Evolutionary conservation across 495 filamentous ascomycete species (phyloP).

Genomic region (Trichoderma gamsii): DNA sequence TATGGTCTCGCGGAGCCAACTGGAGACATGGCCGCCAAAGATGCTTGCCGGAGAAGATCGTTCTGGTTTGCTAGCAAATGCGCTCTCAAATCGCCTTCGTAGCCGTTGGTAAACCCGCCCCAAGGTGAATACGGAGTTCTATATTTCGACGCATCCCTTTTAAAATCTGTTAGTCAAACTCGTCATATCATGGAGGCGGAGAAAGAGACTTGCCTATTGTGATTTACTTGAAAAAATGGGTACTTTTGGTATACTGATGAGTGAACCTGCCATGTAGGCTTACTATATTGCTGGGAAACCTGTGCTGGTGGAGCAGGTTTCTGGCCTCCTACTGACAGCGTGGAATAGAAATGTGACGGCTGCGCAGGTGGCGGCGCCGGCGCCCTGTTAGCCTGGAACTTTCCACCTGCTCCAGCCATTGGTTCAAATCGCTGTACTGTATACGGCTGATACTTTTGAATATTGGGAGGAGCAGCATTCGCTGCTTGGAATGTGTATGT

Average conservation of each 20-base stretch:
- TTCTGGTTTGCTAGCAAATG: slow-evolving; percentile 30
- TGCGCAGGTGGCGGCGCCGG: neutral
- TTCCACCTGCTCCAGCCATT: neutral
- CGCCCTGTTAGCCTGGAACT: slow-evolving; percentile 14
- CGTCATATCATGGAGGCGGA: slow-evolving; percentile 15
- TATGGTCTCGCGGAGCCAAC: neutral
- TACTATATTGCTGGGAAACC: slow-evolving; percentile 22
- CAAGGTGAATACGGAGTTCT: slow-evolving; percentile 46
- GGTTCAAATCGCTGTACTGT: neutral
- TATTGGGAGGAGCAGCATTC: neutral
- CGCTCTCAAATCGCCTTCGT: slow-evolving; percentile 43
- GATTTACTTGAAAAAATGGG: slow-evolving; percentile 45
- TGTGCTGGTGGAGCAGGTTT: neutral
- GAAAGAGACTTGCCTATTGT: slow-evolving; percentile 37
- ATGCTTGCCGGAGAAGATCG: neutral
- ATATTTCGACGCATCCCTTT: slow-evolving; percentile 42
- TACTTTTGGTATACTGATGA: slow-evolving; percentile 36
- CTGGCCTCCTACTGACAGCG: neutral
- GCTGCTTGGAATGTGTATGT: slow-evolving; percentile 8
- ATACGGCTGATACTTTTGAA: slow-evolving; percentile 14
- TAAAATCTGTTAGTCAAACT: slow-evolving; percentile 18
- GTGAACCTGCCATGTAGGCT: slow-evolving; percentile 9
- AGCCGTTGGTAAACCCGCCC: slow-evolving; percentile 52
- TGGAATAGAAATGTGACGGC: neutral
- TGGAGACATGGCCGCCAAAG: neutral